Percentiles rank a stretch among this genome's conserved stretches.
phyloP scores from a whole-genome alignment of 2,329 filamentous ascomycete genomes.

The Alternaria angustiovoidea region DNA sequence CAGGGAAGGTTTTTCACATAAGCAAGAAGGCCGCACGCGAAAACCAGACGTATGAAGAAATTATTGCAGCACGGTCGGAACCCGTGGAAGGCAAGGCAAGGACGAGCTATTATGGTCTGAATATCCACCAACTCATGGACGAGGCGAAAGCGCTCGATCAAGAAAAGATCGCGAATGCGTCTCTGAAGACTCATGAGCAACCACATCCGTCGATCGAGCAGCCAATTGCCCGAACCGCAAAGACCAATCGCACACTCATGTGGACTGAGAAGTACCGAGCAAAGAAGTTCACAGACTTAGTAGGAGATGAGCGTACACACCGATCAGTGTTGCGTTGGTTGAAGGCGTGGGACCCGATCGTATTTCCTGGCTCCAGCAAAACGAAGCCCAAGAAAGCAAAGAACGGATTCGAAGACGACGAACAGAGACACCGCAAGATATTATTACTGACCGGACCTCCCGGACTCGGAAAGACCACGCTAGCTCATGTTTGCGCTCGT shows the following conservation, averaged over 20 bases:
- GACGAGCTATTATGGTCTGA: constrained; percentile 87
- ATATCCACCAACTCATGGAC: constrained; percentile 84
- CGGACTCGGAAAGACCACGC: constrained; percentile 91
- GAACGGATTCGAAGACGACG: constrained; percentile 65
- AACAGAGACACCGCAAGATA: constrained; percentile 85
- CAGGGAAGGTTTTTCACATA: constrained; percentile 66
- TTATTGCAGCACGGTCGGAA: constrained; percentile 72
- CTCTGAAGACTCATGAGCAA: constrained; percentile 31
- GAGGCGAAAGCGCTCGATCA: constrained; percentile 70
- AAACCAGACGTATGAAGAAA: constrained; percentile 67
- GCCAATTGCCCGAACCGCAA: constrained; percentile 30
- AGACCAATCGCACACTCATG: constrained; percentile 63
- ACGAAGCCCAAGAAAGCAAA: constrained; percentile 61
- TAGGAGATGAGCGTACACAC: constrained; percentile 94
- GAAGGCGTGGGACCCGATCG: constrained; percentile 90
- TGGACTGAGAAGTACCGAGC: constrained; percentile 99
- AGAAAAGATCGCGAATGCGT: constrained; percentile 43
- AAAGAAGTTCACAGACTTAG: constrained; percentile 87
- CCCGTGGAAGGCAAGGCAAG: constrained; percentile 71
- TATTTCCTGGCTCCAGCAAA: constrained; percentile 80
- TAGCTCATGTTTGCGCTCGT: constrained; percentile 93
- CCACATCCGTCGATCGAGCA: constrained; percentile 53
- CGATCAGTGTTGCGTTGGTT: constrained; percentile 90
- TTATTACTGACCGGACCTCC: constrained; percentile 90
- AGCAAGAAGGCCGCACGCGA: constrained; percentile 60